phyloP scores from a whole-genome alignment of 2,329 filamentous ascomycete genomes.

The Rugonectria rugulosa region DNA sequence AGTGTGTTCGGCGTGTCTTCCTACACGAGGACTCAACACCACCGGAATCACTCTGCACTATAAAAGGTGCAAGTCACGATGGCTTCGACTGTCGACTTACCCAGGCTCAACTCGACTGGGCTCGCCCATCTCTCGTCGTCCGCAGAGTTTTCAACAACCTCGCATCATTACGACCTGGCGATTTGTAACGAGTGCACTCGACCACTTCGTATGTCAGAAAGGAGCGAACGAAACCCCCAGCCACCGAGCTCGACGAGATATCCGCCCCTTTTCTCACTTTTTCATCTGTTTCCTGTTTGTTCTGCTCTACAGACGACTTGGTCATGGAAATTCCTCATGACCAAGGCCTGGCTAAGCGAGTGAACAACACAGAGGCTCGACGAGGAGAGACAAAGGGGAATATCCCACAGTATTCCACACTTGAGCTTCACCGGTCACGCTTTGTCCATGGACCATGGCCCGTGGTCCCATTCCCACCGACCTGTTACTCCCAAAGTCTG shows the following conservation, averaged over 20 bases:
- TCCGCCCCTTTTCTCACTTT: slow-evolving; percentile 2
- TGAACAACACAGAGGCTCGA: neutral
- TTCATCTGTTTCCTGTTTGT: neutral
- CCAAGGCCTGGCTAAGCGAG: slow-evolving; percentile 5
- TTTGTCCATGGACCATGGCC: slow-evolving; percentile 13
- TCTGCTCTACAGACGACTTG: neutral
- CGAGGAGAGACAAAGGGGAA: slow-evolving; percentile 1
- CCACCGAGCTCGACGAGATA: neutral
- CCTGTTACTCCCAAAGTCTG: slow-evolving; percentile 16
- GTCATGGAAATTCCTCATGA: neutral
- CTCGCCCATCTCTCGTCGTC: neutral
- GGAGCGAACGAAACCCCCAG: neutral
- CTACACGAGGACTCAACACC: neutral
- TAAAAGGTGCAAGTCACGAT: neutral
- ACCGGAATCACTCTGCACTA: neutral
- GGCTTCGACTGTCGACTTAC: neutral
- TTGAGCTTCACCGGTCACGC: slow-evolving; percentile 4
- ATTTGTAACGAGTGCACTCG: no score
- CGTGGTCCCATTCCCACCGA: slow-evolving; percentile 29
- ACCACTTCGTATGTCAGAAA: neutral
- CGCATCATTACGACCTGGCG: neutral
- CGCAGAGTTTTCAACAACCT: slow-evolving; percentile 6
- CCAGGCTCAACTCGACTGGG: neutral
- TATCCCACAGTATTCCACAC: slow-evolving; percentile 26
- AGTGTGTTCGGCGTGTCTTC: neutral